Conservation (phyloP, 768 basidiomycete genomes). For the Sistotremastrum niveocremeum region DNA sequence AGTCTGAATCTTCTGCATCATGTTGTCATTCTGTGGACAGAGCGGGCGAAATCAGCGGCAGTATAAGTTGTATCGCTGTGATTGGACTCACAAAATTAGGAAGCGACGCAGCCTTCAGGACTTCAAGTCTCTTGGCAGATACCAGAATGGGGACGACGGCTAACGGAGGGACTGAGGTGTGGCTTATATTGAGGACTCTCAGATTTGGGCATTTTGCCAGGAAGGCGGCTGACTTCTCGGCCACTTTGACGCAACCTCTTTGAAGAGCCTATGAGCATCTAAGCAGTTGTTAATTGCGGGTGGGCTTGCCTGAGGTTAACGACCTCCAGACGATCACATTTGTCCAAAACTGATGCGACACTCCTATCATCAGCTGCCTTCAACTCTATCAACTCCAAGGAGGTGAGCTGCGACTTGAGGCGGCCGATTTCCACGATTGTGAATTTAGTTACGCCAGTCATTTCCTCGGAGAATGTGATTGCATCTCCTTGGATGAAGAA, state of each 20-base stretch:
- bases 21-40: slow-evolving; percentile 37
- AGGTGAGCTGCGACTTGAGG: slow-evolving; percentile 24
- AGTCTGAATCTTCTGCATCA: slow-evolving; percentile 31
- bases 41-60: background rate
- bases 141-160: slow-evolving; percentile 33
- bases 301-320: slow-evolving; percentile 40
- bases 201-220: slow-evolving; percentile 13
- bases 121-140: slow-evolving; percentile 29
- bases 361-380: slow-evolving; percentile 35
- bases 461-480: slow-evolving; percentile 30
- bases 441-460: slow-evolving; percentile 38
- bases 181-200: slow-evolving; percentile 40
- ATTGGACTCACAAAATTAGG: slow-evolving; percentile 38
- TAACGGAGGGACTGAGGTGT: slow-evolving; percentile 39
- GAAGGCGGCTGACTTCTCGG: slow-evolving; percentile 26
- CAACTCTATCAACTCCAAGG: slow-evolving; percentile 39
- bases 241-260: slow-evolving; percentile 49
- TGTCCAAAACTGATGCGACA: slow-evolving; percentile 36
- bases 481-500: slow-evolving; percentile 44
- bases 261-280: background rate
- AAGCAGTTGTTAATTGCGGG: background rate
- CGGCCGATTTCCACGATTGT: slow-evolving; percentile 34
- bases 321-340: slow-evolving; percentile 29
- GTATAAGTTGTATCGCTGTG: background rate
- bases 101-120: slow-evolving; percentile 51